Conservation (phyloP, 108 stramenopile genomes). For the Cyclotella sp. region DNA sequence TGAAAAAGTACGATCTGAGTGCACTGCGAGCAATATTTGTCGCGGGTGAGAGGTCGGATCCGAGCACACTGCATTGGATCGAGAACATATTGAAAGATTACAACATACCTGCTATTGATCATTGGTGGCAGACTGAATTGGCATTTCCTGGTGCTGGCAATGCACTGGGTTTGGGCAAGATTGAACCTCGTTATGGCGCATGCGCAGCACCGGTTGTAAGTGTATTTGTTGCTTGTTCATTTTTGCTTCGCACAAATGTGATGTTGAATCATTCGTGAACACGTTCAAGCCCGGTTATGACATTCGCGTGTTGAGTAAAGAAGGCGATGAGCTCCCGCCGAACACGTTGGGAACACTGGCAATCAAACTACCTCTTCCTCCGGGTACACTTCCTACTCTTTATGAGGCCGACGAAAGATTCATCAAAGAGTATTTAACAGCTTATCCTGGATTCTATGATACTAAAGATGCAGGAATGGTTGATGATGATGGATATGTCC, state of each 20-base stretch:
- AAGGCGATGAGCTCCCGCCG: slow-evolving; percentile 11
- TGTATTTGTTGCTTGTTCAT: background rate
- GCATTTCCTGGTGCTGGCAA: too few relatives aligned
- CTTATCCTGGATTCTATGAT: slow-evolving; percentile 89
- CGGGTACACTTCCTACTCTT: slow-evolving; percentile 71
- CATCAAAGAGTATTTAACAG: slow-evolving; percentile 72
- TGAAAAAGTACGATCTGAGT: slow-evolving; percentile 73
- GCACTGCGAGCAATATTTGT: slow-evolving; percentile 73
- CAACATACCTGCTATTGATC: too few relatives aligned
- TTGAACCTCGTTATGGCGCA: too few relatives aligned
- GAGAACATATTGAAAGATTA: slow-evolving; percentile 54
- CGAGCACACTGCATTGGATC: slow-evolving; percentile 90
- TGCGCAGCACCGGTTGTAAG: too few relatives aligned
- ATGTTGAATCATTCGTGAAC: slow-evolving; percentile 69
- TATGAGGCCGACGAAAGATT: slow-evolving; percentile 85
- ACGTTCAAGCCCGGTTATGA: slow-evolving; percentile 14
- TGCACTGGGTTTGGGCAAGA: too few relatives aligned
- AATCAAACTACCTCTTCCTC: slow-evolving; percentile 76
- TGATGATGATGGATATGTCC: slow-evolving; percentile 73
- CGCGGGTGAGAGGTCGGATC: slow-evolving; percentile 90
- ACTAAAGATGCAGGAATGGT: slow-evolving; percentile 79
- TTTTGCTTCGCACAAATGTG: too few relatives aligned
- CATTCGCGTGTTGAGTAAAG: background rate
- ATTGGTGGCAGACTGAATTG: too few relatives aligned
- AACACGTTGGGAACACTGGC: slow-evolving; percentile 79